Conservation (phyloP, 805 yeast species). For the Lipomyces mesembrius region DNA sequence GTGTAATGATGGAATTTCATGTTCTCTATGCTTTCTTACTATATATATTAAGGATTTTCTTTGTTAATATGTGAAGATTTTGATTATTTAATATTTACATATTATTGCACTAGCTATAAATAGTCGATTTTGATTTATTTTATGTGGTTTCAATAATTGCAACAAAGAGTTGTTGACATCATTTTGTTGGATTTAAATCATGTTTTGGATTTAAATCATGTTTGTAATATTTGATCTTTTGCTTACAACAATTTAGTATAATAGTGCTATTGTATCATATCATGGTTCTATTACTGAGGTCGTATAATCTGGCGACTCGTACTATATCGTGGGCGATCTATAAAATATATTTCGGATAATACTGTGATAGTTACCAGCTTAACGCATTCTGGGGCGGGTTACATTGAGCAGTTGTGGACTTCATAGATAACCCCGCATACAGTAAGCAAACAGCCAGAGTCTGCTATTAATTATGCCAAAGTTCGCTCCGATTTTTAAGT, state of each 20-base stretch:
- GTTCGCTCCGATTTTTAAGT: too few relatives aligned
- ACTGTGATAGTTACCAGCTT: too few relatives aligned
- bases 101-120: background rate
- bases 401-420: too few relatives aligned
- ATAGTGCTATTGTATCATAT: constrained; percentile 1
- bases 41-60: constrained; percentile 2
- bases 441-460: too few relatives aligned
- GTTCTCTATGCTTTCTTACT: constrained; percentile 1
- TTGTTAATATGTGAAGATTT: constrained; percentile 1
- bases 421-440: too few relatives aligned
- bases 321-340: too few relatives aligned
- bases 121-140: background rate
- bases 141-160: background rate
- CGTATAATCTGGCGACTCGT: too few relatives aligned
- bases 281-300: background rate
- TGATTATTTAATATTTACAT: constrained; percentile 8
- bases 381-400: too few relatives aligned
- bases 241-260: background rate
- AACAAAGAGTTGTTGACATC: background rate
- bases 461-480: too few relatives aligned
- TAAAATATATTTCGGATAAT: too few relatives aligned
- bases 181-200: background rate
- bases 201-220: background rate
- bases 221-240: background rate
- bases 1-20: constrained; percentile 8